These are phyloP conservation scores for Phylloporus sp. DNA, from an alignment of 1,284 basidiomycete genomes.

Conservation along the genomic window DNA sequence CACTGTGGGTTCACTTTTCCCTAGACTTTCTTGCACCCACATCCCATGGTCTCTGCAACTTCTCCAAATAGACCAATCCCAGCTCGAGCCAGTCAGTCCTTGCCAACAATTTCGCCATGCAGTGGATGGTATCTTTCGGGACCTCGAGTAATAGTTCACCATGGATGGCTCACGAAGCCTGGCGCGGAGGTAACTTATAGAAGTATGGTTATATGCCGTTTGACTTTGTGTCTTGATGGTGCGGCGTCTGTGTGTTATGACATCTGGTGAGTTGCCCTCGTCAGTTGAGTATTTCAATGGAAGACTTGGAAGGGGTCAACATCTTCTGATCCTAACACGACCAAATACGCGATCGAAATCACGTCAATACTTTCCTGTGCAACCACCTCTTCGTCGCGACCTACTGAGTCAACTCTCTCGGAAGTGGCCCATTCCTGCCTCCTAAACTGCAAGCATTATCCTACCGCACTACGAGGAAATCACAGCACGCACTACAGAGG, in stretches of 20 bases:
- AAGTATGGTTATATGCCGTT: constrained; percentile 83
- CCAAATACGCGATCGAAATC: too few species aligned
- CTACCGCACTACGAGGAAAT: too few species aligned
- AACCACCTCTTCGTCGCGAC: too few species aligned
- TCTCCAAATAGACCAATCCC: too few species aligned
- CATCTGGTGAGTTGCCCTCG: neutral
- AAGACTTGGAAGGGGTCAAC: neutral
- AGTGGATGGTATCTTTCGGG: constrained; percentile 62
- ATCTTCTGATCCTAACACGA: neutral
- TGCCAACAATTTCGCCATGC: too few species aligned
- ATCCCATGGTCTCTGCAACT: too few species aligned
- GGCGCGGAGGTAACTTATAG: constrained; percentile 80
- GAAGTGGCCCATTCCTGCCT: too few species aligned
- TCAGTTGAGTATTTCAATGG: neutral
- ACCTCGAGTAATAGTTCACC: constrained; percentile 82
- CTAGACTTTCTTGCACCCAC: constrained; percentile 69
- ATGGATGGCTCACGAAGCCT: constrained; percentile 82
- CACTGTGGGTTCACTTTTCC: constrained; percentile 84
- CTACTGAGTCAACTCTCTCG: too few species aligned
- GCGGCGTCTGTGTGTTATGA: constrained; percentile 43
- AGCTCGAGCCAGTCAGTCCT: too few species aligned
- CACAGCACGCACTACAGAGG: too few species aligned
- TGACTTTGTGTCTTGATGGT: constrained; percentile 68
- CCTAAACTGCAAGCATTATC: too few species aligned
- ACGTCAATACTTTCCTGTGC: too few species aligned